Conservation (phyloP, 495 filamentous ascomycete genomes). For the Penicillium psychrofluorescens region DNA sequence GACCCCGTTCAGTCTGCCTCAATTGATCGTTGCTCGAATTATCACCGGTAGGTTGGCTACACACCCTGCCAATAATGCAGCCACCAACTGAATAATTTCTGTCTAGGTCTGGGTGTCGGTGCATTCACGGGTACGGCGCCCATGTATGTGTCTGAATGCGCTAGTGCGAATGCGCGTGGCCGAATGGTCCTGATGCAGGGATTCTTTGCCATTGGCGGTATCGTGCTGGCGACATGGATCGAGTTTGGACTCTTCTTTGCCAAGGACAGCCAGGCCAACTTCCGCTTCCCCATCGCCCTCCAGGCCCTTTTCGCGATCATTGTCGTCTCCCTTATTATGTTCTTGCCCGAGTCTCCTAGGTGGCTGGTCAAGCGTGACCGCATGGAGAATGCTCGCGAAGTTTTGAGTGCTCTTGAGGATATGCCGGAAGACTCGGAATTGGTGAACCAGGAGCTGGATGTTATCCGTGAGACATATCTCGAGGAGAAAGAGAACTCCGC, state of each 20-base stretch:
- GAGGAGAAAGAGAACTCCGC: slow-evolving; percentile 39
- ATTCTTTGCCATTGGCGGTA: slow-evolving; percentile 3
- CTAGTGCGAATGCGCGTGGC: not conserved
- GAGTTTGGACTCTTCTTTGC: slow-evolving; percentile 30
- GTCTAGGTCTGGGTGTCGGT: slow-evolving; percentile 5
- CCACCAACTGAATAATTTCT: too few species aligned
- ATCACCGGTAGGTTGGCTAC: slow-evolving; percentile 6
- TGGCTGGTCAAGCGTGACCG: slow-evolving; percentile 18
- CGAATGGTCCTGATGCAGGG: slow-evolving; percentile 1
- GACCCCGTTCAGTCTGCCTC: slow-evolving; percentile 5
- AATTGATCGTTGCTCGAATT: slow-evolving; percentile 5
- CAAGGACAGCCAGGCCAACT: slow-evolving; percentile 25
- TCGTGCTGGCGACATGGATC: slow-evolving; percentile 19
- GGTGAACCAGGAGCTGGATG: slow-evolving; percentile 47
- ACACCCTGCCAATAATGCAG: too few species aligned
- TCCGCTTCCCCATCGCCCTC: slow-evolving; percentile 46
- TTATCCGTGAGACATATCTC: slow-evolving; percentile 55
- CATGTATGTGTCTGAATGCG: slow-evolving; percentile 5
- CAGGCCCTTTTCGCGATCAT: slow-evolving; percentile 50
- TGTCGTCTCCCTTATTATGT: slow-evolving; percentile 37
- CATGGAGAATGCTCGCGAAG: not conserved
- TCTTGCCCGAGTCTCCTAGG: slow-evolving; percentile 49
- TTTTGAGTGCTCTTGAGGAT: slow-evolving; percentile 36
- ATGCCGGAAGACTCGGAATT: slow-evolving; percentile 4
- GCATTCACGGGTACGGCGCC: slow-evolving; percentile 2